These are phyloP conservation scores for Monilinia fructicola DNA, from an alignment of 2,329 filamentous ascomycete genomes.

Conservation along the genomic window DNA sequence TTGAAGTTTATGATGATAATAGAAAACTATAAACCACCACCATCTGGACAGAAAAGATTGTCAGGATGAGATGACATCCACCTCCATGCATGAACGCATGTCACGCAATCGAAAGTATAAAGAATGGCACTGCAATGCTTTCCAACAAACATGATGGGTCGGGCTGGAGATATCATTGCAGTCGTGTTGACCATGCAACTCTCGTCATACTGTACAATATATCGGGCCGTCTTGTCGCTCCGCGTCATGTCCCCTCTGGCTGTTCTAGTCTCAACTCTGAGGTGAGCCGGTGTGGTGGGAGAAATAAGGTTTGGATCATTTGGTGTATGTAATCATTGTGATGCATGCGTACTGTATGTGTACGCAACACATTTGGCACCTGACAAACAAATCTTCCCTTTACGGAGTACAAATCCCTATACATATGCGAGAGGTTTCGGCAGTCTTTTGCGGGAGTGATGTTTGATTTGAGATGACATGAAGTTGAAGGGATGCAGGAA, in stretches of 20 bases:
- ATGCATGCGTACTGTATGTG: neutral
- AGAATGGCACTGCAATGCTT: neutral
- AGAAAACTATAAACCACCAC: no score
- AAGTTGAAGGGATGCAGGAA: neutral
- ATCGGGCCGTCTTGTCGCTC: neutral
- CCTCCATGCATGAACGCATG: neutral
- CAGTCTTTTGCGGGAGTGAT: neutral
- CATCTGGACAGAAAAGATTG: neutral
- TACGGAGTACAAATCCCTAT: neutral
- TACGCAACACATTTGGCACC: neutral
- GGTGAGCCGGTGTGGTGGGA: neutral
- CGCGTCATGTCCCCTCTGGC: neutral
- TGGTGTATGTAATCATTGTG: no score
- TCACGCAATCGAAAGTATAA: neutral
- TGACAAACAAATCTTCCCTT: neutral
- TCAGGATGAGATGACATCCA: neutral
- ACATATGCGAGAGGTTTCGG: neutral
- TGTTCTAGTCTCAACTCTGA: neutral
- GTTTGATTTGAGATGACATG: neutral
- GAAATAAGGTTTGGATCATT: neutral
- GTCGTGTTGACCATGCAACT: neutral
- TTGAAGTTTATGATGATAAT: neutral
- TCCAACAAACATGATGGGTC: neutral
- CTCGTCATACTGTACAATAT: neutral
- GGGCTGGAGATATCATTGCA: no score